Evolutionary conservation across 1,139 yeast species (phyloP), one percentile per base, ranked within the genome.

Genomic region (Zhuliangozyma blackwelliae): DNA sequence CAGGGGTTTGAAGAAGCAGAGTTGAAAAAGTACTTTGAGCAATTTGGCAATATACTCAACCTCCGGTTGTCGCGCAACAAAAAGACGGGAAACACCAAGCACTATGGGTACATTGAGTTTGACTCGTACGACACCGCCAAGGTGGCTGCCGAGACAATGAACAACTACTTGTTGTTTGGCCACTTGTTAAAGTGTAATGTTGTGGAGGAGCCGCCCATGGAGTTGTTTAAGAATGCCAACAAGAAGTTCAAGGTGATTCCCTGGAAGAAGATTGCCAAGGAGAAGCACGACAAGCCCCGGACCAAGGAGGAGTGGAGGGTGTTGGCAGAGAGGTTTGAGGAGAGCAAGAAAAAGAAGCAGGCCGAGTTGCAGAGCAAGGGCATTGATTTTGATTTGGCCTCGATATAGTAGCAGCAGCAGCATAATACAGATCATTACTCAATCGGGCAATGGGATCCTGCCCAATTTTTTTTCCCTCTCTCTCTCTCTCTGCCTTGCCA

Each of bases 101-200:
- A 90, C 62, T 94, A 82, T 60, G 98, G 90, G 10, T 92, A 87
- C 59, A 68, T 92, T 38, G 97, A 90, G 63, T 92, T 92, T 54
- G 77, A 74, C 35, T 73, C 79, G 41, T 57, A 63, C 28, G 86
- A 80, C 34, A 95, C 86, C 41, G 97, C 97, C 35, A 75, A 79
- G 48, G 72, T 89, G 43, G 98, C 96, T 2, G 85, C 85, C 44
- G 97, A 92, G 50, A 81, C 97, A 36, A 92, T 92, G 98, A 82
- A 92, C 65, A 92, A 92, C 63, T 92, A 92, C 55, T 73, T 92
- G 47, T 63, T 92, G 39, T 82, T 86, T 64, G 95, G 95, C 10
- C 97, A 90, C 59, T 76, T 90, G 47, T 55, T 73, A 77, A 57
- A 82, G 77, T 69, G 94, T 77, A 52, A 75, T 70, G 55, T 67